phyloP scores from a whole-genome alignment of 352 stramenopile genomes.

The Globisporangium megalacanthum region DNA sequence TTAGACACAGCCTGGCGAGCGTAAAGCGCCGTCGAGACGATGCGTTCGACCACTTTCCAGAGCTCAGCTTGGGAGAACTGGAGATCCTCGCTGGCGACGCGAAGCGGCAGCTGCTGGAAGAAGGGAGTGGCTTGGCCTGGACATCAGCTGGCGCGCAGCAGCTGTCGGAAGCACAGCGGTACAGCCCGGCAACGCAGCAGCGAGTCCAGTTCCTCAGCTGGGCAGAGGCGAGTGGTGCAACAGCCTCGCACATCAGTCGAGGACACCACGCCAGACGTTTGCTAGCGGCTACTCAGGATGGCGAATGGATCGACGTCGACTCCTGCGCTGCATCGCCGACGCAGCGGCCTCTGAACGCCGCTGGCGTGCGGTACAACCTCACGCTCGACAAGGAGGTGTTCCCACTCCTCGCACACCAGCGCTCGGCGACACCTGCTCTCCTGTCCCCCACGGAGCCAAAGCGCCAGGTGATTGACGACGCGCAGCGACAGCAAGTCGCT shows the following conservation, averaged over 20 bases:
- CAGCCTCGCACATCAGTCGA: not conserved
- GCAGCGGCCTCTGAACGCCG: not conserved
- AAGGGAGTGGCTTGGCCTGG: slow-evolving; percentile 2
- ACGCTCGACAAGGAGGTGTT: slow-evolving; percentile 9
- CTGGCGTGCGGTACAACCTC: slow-evolving; percentile 4
- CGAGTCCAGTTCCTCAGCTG: not conserved
- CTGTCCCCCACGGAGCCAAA: slow-evolving; percentile 12
- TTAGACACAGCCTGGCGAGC: not conserved
- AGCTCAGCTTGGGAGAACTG: slow-evolving; percentile 19
- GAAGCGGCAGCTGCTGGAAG: slow-evolving; percentile 26
- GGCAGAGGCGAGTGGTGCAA: not conserved
- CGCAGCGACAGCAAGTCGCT: slow-evolving; percentile 10
- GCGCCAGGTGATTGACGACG: slow-evolving; percentile 8
- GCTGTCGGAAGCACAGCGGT: no score
- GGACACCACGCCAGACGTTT: not conserved
- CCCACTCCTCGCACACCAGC: not conserved
- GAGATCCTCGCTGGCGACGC: slow-evolving; percentile 31
- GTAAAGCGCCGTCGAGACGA: not conserved
- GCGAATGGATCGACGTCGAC: slow-evolving; percentile 1
- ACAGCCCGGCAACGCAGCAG: not conserved
- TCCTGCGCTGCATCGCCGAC: not conserved
- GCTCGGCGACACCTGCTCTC: not conserved
- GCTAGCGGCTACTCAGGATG: not conserved
- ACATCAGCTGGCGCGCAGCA: not conserved
- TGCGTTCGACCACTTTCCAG: slow-evolving; percentile 13